Evolutionary conservation across 306 rosid species (phyloP).

Genomic region (Castanea mollissima): DNA sequence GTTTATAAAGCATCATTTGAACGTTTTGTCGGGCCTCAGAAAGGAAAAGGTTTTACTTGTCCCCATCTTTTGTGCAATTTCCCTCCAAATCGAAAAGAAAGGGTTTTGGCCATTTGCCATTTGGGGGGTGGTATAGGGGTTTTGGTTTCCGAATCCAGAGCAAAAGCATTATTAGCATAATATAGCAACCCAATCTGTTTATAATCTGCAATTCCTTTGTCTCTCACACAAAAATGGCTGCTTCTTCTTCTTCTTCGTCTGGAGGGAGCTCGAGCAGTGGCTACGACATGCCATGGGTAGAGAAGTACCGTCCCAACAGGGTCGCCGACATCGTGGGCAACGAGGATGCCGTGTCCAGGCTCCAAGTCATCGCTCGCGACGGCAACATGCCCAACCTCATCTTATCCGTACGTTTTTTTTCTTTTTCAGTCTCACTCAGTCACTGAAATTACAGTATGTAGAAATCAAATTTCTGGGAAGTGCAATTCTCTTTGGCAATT

Average conservation of each 20-base stretch:
- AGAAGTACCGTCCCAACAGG: constrained; percentile 87
- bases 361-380: constrained; percentile 90
- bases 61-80: background rate
- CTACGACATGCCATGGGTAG: constrained; percentile 93
- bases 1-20: no score
- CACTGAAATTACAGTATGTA: background rate
- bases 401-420: constrained; percentile 43
- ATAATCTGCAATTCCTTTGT: background rate
- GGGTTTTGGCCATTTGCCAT: background rate
- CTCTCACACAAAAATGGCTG: constrained; percentile 40
- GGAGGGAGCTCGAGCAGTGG: constrained; percentile 17
- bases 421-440: background rate
- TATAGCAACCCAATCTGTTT: background rate
- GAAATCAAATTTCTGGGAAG: background rate
- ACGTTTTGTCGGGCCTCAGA: background rate
- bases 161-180: no score
- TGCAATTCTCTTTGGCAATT: background rate
- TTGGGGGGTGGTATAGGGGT: no score
- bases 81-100: background rate
- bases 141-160: background rate
- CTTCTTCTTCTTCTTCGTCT: constrained; percentile 58
- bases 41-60: background rate
- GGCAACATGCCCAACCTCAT: constrained; percentile 97
- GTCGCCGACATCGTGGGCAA: constrained; percentile 87
- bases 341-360: constrained; percentile 81